Percentiles rank a stretch among this genome's conserved stretches.
These are phyloP conservation scores for Verticillium isaacii DNA, from an alignment of 2,329 filamentous ascomycete genomes.

Conservation along the genomic window DNA sequence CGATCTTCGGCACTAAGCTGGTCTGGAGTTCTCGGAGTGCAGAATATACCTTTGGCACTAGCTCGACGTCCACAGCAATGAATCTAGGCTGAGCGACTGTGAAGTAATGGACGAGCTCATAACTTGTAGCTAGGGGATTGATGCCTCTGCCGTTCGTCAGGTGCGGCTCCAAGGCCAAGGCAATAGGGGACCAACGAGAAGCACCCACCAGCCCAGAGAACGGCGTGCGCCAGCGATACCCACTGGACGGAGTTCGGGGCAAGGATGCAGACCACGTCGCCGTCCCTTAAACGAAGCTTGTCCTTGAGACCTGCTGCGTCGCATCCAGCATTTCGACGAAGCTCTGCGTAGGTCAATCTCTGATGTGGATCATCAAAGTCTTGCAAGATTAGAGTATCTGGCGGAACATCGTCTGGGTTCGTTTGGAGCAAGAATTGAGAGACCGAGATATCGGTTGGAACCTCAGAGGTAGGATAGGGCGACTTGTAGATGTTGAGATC, in stretches of 20 bases:
- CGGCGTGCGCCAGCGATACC: slow-evolving; percentile 14
- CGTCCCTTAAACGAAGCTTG: slow-evolving; percentile 4
- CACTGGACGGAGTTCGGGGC: slow-evolving; percentile 16
- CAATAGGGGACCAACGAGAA: slow-evolving; percentile 10
- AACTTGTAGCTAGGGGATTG: slow-evolving; percentile 16
- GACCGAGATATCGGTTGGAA: slow-evolving; percentile 16
- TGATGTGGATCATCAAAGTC: slow-evolving; percentile 15
- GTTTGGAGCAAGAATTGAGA: slow-evolving; percentile 17
- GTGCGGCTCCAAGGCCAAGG: background rate
- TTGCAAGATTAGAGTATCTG: slow-evolving; percentile 13
- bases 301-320: slow-evolving; percentile 12
- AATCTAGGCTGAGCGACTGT: slow-evolving; percentile 13
- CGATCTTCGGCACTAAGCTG: background rate
- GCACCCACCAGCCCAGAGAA: slow-evolving; percentile 17
- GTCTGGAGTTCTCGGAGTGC: slow-evolving; percentile 4
- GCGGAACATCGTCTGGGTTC: slow-evolving; percentile 18
- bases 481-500: background rate
- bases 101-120: slow-evolving; percentile 18
- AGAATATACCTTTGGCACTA: slow-evolving; percentile 1
- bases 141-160: slow-evolving; percentile 9
- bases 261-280: slow-evolving; percentile 17
- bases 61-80: slow-evolving; percentile 10
- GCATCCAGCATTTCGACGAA: slow-evolving; percentile 11
- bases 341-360: slow-evolving; percentile 12
- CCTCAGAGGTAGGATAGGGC: slow-evolving; percentile 12